phyloP scores from a whole-genome alignment of 2,329 filamentous ascomycete genomes.

The Paecilomyces fulvus region DNA sequence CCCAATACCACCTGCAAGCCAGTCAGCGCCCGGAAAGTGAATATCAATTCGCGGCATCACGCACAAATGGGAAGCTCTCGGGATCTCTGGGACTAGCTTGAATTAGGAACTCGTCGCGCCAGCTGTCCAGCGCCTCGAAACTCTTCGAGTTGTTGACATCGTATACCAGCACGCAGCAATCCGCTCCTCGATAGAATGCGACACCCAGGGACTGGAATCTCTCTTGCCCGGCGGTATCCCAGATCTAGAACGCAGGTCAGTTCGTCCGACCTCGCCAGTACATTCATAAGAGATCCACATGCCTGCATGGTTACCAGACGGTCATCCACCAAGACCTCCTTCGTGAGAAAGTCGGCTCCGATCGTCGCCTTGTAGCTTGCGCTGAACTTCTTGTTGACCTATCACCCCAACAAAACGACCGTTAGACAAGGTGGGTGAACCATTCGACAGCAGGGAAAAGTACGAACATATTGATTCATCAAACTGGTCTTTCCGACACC shows the following conservation, averaged over 20 bases:
- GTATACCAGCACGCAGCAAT: slow-evolving; percentile 96
- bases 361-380: slow-evolving; percentile 99
- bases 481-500: slow-evolving; percentile 98
- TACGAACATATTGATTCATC: slow-evolving; percentile 99
- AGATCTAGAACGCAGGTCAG: slow-evolving; percentile 56
- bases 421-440: slow-evolving; percentile 8
- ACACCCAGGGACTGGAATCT: slow-evolving; percentile 95
- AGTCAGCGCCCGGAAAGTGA: slow-evolving; percentile 3
- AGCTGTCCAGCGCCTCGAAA: slow-evolving; percentile 96
- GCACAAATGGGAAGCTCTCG: slow-evolving; percentile 93
- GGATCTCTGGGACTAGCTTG: slow-evolving; percentile 94
- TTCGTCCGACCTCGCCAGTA: background rate
- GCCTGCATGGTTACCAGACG: slow-evolving; percentile 98
- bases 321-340: slow-evolving; percentile 95
- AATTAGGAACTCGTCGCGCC: slow-evolving; percentile 96
- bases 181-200: slow-evolving; percentile 92
- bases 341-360: slow-evolving; percentile 95
- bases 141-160: slow-evolving; percentile 99
- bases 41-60: slow-evolving; percentile 25
- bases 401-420: slow-evolving; percentile 5
- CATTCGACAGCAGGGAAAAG: slow-evolving; percentile 6
- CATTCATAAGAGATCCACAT: slow-evolving; percentile 16
- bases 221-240: slow-evolving; percentile 96
- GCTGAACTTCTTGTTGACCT: slow-evolving; percentile 99
- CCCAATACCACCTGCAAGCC: slow-evolving; percentile 71